Evolutionary conservation across 2,329 filamentous ascomycete species (phyloP).

Genomic region (Aureobasidium sp.): DNA sequence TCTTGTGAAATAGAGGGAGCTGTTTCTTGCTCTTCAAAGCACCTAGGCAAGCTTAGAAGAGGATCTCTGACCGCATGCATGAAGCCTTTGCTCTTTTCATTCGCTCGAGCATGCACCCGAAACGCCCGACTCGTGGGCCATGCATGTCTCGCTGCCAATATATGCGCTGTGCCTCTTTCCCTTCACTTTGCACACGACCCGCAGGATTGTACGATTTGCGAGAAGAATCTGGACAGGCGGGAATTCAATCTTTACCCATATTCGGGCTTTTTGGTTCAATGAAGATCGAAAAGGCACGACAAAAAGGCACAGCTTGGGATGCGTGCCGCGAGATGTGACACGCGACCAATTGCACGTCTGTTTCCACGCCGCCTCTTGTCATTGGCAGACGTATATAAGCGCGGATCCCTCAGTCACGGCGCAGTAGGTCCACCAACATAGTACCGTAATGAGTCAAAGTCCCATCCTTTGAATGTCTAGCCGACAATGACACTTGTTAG

Average conservation of each 20-base stretch:
- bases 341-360: background rate
- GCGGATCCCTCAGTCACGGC: background rate
- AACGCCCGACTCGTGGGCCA: constrained; percentile 1
- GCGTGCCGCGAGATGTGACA: background rate
- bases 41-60: background rate
- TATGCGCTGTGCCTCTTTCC: background rate
- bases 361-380: background rate
- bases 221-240: background rate
- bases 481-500: background rate
- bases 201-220: background rate
- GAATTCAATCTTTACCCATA: background rate
- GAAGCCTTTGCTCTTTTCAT: background rate
- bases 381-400: background rate
- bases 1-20: background rate
- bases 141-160: background rate
- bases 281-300: background rate
- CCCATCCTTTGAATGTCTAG: background rate
- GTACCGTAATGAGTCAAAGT: background rate
- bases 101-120: constrained; percentile 8
- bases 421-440: background rate
- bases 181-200: background rate
- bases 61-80: background rate
- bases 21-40: background rate
- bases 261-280: background rate
- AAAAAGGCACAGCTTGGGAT: background rate